phyloP scores from a whole-genome alignment of 73 alveolate genomes.

The Uronychia binucleata region DNA sequence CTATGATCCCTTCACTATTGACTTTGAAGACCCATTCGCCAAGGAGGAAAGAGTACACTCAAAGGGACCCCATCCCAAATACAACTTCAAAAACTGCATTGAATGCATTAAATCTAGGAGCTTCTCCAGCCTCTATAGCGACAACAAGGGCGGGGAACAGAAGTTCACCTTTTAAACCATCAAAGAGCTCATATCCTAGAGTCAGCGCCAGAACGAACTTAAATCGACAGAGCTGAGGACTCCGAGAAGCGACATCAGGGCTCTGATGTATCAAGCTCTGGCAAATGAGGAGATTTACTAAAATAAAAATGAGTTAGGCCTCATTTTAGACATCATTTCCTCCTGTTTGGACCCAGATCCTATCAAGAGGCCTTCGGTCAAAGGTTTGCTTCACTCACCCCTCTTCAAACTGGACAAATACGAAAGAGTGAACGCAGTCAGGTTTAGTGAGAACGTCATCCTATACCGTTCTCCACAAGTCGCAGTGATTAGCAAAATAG shows the following conservation, averaged over 20 bases:
- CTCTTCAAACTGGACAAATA: conserved; percentile 75
- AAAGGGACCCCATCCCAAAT: not conserved
- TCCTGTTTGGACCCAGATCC: conserved; percentile 83
- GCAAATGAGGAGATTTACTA: conserved; percentile 56
- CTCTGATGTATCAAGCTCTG: conserved; percentile 17
- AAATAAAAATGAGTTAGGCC: conserved; percentile 85
- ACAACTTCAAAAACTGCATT: not conserved
- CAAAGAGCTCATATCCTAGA: conserved; percentile 17
- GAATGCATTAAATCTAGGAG: not conserved
- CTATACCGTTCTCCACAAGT: conserved; percentile 82
- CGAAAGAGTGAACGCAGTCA: conserved; percentile 79
- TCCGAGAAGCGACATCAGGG: conserved; percentile 21
- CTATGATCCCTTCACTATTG: conserved; percentile 76
- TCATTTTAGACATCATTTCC: conserved; percentile 77
- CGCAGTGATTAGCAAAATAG: conserved; percentile 62
- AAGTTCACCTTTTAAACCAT: conserved; percentile 38
- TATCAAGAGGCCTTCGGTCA: conserved; percentile 78
- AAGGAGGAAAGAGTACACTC: conserved; percentile 1
- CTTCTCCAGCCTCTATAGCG: not conserved
- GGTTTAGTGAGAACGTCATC: conserved; percentile 77
- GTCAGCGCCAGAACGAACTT: conserved; percentile 5
- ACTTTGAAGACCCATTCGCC: conserved; percentile 44
- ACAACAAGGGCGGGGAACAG: conserved; percentile 1
- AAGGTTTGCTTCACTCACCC: conserved; percentile 79
- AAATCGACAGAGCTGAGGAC: conserved; percentile 34